Base-by-base conservation (phyloP, 768 basidiomycete genomes). In the Tricholoma sp. region DNA sequence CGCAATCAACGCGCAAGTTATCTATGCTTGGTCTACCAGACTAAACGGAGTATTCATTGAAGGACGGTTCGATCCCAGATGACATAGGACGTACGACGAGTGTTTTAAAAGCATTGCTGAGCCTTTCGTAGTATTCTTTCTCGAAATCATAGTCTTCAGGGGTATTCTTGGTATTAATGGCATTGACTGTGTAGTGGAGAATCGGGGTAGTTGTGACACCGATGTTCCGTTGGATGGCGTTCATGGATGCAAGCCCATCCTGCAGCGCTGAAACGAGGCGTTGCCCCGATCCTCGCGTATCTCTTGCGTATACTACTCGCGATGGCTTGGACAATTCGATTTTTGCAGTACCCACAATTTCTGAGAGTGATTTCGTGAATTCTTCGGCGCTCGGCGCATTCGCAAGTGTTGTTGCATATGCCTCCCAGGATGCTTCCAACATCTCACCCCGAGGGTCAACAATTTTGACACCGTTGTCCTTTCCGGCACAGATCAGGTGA, bases 391-490 rank as follows among this genome's bases (percentile, higher is more conserved):
- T 84, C 5, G 80, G 61, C 29, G 91, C 91, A 68, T 98, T 98
- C 55, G 96, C 89, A 12, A 99, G 74, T 6, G 73, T 72, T 9
- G 97, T 96, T 5, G 95, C 94, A 68, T 95, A 83, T 1, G 67
- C 66, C 70, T 99, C 97, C 97, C 97, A 99, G 37, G 89, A 80
- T 2, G 88, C 76, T 67, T 97, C 91, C 9, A 99, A 80, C 97
- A 99, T 99, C 71, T 99, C 96, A 18, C 97, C 97, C 12, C 84
- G 86, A 18, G 97, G 93, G 74, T 99, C 97, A 37, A 99, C 94
- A 37, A 99, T 82, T 73, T 99, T 99, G 60, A 98, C 97, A 29
- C 97, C 97, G 69, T 99, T 99, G 70, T 99, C 97, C 94, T 97
- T 66, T 7, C 31, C n/a, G 10, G 24, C 42, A 13, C n/a, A 56